These are phyloP conservation scores for Ascochyta clinopodiicola DNA, from an alignment of 2,329 filamentous ascomycete genomes.

Conservation along the genomic window DNA sequence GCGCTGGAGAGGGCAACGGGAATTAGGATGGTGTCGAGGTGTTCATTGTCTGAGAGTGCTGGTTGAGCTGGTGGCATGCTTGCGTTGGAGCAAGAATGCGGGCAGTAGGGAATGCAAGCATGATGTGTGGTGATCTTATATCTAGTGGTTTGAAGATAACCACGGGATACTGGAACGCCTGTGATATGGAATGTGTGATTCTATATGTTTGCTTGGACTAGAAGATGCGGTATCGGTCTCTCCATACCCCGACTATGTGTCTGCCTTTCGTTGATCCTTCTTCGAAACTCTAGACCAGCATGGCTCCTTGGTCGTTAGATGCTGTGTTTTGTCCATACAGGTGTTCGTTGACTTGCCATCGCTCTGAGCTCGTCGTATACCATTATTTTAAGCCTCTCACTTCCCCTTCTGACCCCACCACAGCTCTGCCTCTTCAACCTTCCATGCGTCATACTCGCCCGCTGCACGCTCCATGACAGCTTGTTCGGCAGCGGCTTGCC, in stretches of 20 bases:
- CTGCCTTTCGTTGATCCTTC: background rate
- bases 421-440: constrained; percentile 60
- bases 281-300: background rate
- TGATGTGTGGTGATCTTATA: background rate
- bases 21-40: background rate
- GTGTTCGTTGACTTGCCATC: background rate
- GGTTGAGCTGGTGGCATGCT: background rate
- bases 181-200: constrained; percentile 7
- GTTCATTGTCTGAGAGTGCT: background rate
- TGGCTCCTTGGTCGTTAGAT: background rate
- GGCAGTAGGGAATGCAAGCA: too few species aligned
- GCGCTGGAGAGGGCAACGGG: constrained; percentile 8
- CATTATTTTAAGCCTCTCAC: constrained; percentile 29
- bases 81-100: background rate
- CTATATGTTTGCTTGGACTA: constrained; percentile 4
- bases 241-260: background rate
- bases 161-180: background rate
- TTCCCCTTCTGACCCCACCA: constrained; percentile 64
- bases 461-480: constrained; percentile 60
- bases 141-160: too few species aligned
- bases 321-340: background rate
- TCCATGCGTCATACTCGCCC: constrained; percentile 64
- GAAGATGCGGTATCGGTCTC: background rate
- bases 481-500: constrained; percentile 61
- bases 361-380: background rate